Base-by-base conservation (phyloP, 2,329 filamentous ascomycete species). In the Claviceps digitariae region DNA sequence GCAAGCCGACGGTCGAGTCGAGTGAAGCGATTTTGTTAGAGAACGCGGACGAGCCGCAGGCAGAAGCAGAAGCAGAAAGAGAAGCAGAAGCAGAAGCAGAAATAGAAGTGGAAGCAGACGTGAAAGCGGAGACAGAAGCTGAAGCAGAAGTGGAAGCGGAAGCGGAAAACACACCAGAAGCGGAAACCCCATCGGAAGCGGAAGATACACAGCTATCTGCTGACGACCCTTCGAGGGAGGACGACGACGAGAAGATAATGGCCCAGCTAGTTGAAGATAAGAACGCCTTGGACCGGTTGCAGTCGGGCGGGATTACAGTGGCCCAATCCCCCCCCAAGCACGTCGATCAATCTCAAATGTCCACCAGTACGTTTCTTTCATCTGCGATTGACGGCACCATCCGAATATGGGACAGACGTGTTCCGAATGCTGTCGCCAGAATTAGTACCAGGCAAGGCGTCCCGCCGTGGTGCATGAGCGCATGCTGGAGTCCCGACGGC, bases 381-480 rank as follows among this genome's bases (percentile, higher is more conserved):
- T 87, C 93, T 2, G 86, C 88, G 2, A 88, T 91, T 9, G 86
- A 97, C 69, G 90, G 91, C 52, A 84, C 83, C 0, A 75, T 98
- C 46, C 84, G 90, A n/a, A 82, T 98, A 59, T 98, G 93, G 91
- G 95, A 98, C 63, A 76, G 84, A 3, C 82, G 93, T 21, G 80
- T 86, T 57, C 79, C 79, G 1, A 78, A 84, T 38, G 86, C 91
- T 0, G 76, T 95, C 1, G 90, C 93, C 2, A 82, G 84, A 29
- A 91, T 97, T 54, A 75, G 77, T 1, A 87, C 86, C 20, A 76
- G 83, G 12, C 79, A 82, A 12, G 82, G 83, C 20, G 87, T 89
- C 0, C 91, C 93, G 1, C 93, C 91, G 0, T 98, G 91, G 91
- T 97, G 91, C 68, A 96, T 95, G 83, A 90, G 88, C 59, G 89